These are phyloP conservation scores for Coemansia sp. DNA, from an alignment of 371 early-diverging fungal species.

Conservation along the genomic window DNA sequence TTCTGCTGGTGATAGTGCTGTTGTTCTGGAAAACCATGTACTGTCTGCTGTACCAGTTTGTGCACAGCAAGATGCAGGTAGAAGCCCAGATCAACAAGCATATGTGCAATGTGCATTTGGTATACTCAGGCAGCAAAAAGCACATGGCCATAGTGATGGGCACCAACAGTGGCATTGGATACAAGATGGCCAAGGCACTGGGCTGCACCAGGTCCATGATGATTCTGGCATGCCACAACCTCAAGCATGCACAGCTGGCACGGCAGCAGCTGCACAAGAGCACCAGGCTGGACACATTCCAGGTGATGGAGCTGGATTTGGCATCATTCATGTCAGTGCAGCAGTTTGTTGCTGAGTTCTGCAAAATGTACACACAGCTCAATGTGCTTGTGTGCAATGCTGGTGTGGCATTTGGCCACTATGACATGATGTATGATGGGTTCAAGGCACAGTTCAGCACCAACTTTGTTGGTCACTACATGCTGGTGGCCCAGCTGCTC, in stretches of 20 bases:
- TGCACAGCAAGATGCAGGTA: constrained; percentile 9
- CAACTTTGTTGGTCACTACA: constrained; percentile 40
- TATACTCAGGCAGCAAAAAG: neutral
- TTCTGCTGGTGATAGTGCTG: constrained; percentile 14
- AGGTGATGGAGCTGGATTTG: constrained; percentile 38
- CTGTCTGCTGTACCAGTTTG: constrained; percentile 26
- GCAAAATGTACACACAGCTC: constrained; percentile 1
- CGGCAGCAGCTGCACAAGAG: constrained; percentile 6
- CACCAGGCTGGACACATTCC: constrained; percentile 20
- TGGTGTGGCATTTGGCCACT: constrained; percentile 35
- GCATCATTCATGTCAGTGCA: constrained; percentile 41
- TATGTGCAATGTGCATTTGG: too few species aligned
- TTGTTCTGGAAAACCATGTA: constrained; percentile 30
- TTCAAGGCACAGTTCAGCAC: constrained; percentile 44
- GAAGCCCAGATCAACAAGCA: too few species aligned
- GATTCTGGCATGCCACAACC: constrained; percentile 33
- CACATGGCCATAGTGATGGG: constrained; percentile 57
- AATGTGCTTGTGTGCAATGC: constrained; percentile 43
- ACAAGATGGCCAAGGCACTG: constrained; percentile 49
- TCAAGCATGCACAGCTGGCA: constrained; percentile 31
- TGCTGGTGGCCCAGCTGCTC: constrained; percentile 24
- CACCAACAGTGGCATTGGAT: constrained; percentile 56
- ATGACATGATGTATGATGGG: constrained; percentile 42
- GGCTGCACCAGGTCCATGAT: constrained; percentile 32
- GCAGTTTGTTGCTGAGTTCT: constrained; percentile 20